Evolutionary conservation across 108 stramenopile species (phyloP), one percentile per base, ranked within the genome.

Genomic region (Aurantiochytrium sp.): DNA sequence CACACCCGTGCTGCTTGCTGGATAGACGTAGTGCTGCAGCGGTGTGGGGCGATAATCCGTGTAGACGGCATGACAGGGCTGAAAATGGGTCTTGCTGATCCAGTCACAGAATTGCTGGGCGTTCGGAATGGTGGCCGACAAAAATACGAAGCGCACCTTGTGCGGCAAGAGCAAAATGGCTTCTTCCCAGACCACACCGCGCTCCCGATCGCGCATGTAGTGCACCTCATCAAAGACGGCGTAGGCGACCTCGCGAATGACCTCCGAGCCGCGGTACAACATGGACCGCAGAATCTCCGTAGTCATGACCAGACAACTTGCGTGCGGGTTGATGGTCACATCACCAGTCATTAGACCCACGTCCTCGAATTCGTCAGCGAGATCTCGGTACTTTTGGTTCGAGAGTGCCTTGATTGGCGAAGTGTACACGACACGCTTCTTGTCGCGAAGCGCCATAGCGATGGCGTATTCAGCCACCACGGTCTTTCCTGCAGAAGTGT

Each of bases 321-420:
- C 98, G 72, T 92, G 93, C 5, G 99, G 97, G 91, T 98, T 97
- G 92, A 99, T 97, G 88, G 97, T 98, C 59, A 99, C 98, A 92
- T 99, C 99, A 21, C 99, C 99, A 44, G 98, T 99, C 96, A 99
- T 99, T 23, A 99, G 92, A 29, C 98, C 98, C 25, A 99, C 98
- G 93, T 98, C 97, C n/a, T 87, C 60, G 93, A 93, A 93, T 92
- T 97, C 96, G 89, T 96, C 97, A 88, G 96, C 95, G 90, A 99
- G 92, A 91, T 99, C 99, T 35, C 99, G 90, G 91, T 97, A 99
- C 92, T 99, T 99, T 91, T 99, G 99, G 93, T 99, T 99, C 90
- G 91, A 92, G 25, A 99, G 91, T 6, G 99, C 99, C 93, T 99
- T 99, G 94, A 99, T 99, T 5, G 99, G 99, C 43, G 96, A 96